Evolutionary conservation across 495 filamentous ascomycete genomes (phyloP), one percentile per base, ranked within the genome.

Genomic region (Penicillium psychrofluorescens): DNA sequence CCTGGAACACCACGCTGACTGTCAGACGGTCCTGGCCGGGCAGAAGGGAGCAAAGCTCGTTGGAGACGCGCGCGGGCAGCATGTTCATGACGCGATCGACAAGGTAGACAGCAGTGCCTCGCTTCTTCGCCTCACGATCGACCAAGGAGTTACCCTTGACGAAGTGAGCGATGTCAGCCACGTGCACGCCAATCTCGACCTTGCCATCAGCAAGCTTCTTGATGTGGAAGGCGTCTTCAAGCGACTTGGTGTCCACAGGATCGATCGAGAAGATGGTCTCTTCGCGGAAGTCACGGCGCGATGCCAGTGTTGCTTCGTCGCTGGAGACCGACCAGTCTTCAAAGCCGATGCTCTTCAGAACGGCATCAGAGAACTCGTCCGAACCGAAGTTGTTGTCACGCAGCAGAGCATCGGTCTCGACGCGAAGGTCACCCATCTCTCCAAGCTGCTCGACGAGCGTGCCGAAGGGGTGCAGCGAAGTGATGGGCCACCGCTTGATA

Each of bases 401-500:
- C 34, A 98, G 82, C 16, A 98, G 78, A 35, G 92, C 92, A 68
- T 98, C 94, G 4, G 94, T 98, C 68, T 98, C 92, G 28, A 97
- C 90, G 61, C 85, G 94, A 52, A 94, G 73, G 59, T 97, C 87
- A 45, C 92, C 92, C 88, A 97, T 97, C 65, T 90, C 90, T 39
- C 92, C 92, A 36, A 98, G 83, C 65, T 94, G 87, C 68, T 98
- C 92, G 16, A 96, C 92, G 36, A 98, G 80, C 6, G 94, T 98
- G 55, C 92, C 92, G 51, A 98, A 98, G 11, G 92, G 92, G 65
- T 98, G 92, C 30, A 98, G 80, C 8, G 94, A 97, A n/a, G 92
- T 98, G 61, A 98, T 98, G 27, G 92, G 92, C 92, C 92, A 98
- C 49, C 92, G 79, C 73, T 98, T 98, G 68, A 98, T 98, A 68